phyloP scores from a whole-genome alignment of 2,329 filamentous ascomycete genomes.

The Myriosclerotinia curreyana region DNA sequence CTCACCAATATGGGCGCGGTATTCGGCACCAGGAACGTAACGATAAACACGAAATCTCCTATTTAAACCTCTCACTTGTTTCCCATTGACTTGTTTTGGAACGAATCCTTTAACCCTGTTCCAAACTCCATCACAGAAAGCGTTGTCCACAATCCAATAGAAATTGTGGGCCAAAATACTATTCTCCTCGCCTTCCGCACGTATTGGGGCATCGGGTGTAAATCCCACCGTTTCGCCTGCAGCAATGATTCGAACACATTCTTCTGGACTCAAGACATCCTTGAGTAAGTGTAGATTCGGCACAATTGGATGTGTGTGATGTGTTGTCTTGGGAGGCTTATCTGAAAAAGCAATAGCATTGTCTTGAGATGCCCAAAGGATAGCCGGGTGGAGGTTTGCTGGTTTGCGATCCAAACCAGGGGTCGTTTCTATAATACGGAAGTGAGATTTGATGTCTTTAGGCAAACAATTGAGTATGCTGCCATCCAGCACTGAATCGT shows the following conservation, averaged over 20 bases:
- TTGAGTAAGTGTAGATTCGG: slow-evolving; percentile 59
- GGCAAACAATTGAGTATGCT: slow-evolving; percentile 49
- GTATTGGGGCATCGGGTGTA: slow-evolving; percentile 63
- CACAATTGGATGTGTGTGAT: slow-evolving; percentile 57
- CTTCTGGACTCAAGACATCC: slow-evolving; percentile 57
- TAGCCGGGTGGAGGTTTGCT: slow-evolving; percentile 63
- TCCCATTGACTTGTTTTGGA: slow-evolving; percentile 53
- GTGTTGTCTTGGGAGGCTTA: slow-evolving; percentile 49
- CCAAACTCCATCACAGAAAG: slow-evolving; percentile 64
- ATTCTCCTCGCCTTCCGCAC: slow-evolving; percentile 58
- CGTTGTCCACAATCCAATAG: slow-evolving; percentile 65
- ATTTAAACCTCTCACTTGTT: slow-evolving; percentile 60
- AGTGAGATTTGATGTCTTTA: slow-evolving; percentile 41
- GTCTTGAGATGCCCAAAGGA: slow-evolving; percentile 60
- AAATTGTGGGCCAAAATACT: slow-evolving; percentile 70
- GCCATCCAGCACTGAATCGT: slow-evolving; percentile 57
- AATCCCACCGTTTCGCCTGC: slow-evolving; percentile 65
- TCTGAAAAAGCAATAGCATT: slow-evolving; percentile 54
- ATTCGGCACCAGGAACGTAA: slow-evolving; percentile 70
- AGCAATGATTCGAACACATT: slow-evolving; percentile 65
- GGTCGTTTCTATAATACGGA: slow-evolving; percentile 61
- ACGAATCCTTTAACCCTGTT: slow-evolving; percentile 57
- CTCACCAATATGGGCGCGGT: slow-evolving; percentile 61
- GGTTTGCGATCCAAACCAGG: slow-evolving; percentile 60
- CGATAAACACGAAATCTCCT: slow-evolving; percentile 68